Evolutionary conservation across 306 rosid species (phyloP).

Genomic region (Vigna nakashimae): DNA sequence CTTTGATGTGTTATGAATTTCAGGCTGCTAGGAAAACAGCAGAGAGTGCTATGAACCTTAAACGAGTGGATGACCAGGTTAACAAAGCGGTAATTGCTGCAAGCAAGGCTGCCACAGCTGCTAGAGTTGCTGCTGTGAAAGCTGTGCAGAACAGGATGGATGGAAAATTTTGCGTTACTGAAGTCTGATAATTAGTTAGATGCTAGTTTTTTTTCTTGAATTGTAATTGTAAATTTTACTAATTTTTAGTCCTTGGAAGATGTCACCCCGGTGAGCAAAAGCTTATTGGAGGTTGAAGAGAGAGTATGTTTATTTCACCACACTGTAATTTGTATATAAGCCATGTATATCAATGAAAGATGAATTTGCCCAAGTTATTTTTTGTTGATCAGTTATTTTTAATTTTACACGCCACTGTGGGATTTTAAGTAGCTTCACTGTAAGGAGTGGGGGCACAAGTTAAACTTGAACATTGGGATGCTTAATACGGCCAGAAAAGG

Average conservation of each 20-base stretch:
- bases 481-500: neutral
- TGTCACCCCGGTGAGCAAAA: constrained; percentile 78
- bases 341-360: constrained; percentile 72
- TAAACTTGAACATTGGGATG: neutral
- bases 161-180: constrained; percentile 82
- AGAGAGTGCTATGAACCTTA: constrained; percentile 69
- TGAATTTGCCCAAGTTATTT: constrained; percentile 38
- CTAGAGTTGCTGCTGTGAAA: constrained; percentile 97
- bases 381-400: constrained; percentile 20
- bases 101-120: constrained; percentile 89
- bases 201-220: constrained; percentile 52
- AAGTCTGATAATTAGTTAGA: constrained; percentile 54
- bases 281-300: constrained; percentile 75
- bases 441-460: neutral
- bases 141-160: constrained; percentile 96
- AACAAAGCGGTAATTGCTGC: constrained; percentile 85
- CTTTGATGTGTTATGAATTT: constrained; percentile 31
- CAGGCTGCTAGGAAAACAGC: constrained; percentile 92
- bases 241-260: constrained; percentile 60
- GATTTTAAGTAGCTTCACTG: neutral
- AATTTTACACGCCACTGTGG: neutral
- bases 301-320: constrained; percentile 56
- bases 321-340: constrained; percentile 81
- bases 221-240: constrained; percentile 81
- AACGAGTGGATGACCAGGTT: constrained; percentile 76